Percentiles rank a stretch among this genome's conserved stretches.
These are phyloP conservation scores for Talaromyces ruber DNA, from an alignment of 495 filamentous ascomycete species.

Conservation along the genomic window DNA sequence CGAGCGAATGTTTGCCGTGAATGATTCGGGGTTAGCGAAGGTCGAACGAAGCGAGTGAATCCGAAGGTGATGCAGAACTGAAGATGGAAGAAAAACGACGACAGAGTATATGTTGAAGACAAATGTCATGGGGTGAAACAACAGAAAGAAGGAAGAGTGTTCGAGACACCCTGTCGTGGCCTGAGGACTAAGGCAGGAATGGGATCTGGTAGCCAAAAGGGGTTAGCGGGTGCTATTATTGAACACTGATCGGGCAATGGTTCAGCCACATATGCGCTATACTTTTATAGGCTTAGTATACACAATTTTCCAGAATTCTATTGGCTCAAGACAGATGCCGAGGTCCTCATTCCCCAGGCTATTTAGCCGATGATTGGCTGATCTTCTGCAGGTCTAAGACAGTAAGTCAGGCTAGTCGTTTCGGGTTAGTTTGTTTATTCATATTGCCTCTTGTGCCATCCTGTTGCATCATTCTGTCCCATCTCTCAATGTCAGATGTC, in stretches of 20 bases:
- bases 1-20: not conserved
- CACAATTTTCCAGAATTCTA: not conserved
- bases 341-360: not conserved
- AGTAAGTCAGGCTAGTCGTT: not conserved
- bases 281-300: not conserved
- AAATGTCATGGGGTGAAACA: constrained; percentile 8
- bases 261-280: not conserved
- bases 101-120: not conserved
- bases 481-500: no score
- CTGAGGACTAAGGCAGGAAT: not conserved
- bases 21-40: not conserved
- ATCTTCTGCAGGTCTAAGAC: constrained; percentile 4
- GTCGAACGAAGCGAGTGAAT: not conserved
- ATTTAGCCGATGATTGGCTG: not conserved
- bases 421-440: not conserved
- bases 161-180: not conserved
- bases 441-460: not conserved
- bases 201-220: not conserved
- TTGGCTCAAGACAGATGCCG: not conserved
- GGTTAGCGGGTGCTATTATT: not conserved
- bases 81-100: not conserved
- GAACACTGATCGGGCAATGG: constrained; percentile 2
- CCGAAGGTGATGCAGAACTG: not conserved
- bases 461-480: no score
- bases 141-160: constrained; percentile 9